phyloP scores from a whole-genome alignment of 768 basidiomycete species.

The Suillus subaureus region DNA sequence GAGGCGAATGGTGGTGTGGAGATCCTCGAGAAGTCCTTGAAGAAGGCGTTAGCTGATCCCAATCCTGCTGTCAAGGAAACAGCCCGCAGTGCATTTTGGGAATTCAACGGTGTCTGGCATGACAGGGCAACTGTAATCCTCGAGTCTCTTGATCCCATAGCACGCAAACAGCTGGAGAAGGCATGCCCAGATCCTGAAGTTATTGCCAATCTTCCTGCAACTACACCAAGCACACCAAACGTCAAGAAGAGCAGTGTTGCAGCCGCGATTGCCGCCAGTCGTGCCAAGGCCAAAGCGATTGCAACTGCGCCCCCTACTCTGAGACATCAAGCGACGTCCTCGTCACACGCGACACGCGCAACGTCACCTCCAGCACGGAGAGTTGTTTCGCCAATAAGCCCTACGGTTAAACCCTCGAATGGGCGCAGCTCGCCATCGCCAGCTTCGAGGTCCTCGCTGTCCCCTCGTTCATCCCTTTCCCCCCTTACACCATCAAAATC shows the following conservation, averaged over 20 bases:
- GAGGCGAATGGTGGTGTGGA: slow-evolving; percentile 73
- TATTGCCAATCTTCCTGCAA: slow-evolving; percentile 41
- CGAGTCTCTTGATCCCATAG: slow-evolving; percentile 63
- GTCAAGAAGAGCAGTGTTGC: slow-evolving; percentile 82
- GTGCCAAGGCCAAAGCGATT: slow-evolving; percentile 84
- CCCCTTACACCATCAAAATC: slow-evolving; percentile 46
- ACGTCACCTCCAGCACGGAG: slow-evolving; percentile 44
- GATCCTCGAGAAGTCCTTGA: slow-evolving; percentile 70
- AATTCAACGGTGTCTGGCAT: slow-evolving; percentile 74
- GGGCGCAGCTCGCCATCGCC: slow-evolving; percentile 40
- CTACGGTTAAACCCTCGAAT: slow-evolving; percentile 43
- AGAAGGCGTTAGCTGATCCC: slow-evolving; percentile 72
- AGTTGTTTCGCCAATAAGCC: slow-evolving; percentile 44
- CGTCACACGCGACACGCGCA: slow-evolving; percentile 53
- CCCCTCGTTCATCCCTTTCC: slow-evolving; percentile 49
- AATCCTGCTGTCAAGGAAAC: slow-evolving; percentile 80
- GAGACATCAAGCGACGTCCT: slow-evolving; percentile 81
- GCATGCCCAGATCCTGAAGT: slow-evolving; percentile 65
- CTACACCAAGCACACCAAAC: slow-evolving; percentile 48
- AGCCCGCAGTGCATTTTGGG: slow-evolving; percentile 78
- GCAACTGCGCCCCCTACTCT: slow-evolving; percentile 80
- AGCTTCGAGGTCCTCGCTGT: slow-evolving; percentile 47
- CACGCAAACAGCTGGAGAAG: slow-evolving; percentile 86
- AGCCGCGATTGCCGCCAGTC: slow-evolving; percentile 87
- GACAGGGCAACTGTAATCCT: slow-evolving; percentile 66